These are phyloP conservation scores for Penicillium salamii DNA, from an alignment of 495 filamentous ascomycete genomes.

Conservation along the genomic window DNA sequence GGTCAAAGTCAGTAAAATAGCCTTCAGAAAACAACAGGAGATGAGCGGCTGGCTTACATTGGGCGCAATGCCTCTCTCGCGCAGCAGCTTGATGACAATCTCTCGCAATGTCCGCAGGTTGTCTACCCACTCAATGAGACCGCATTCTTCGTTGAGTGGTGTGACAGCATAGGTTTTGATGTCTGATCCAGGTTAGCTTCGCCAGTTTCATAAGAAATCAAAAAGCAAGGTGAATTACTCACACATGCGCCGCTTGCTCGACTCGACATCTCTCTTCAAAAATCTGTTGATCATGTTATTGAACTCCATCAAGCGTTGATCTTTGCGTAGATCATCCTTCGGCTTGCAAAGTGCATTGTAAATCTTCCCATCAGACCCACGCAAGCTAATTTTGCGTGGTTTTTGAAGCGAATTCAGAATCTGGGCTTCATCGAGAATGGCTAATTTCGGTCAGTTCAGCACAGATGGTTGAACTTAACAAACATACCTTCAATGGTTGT, in stretches of 20 bases:
- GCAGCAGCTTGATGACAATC: slow-evolving; percentile 76
- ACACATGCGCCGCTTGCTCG: slow-evolving; percentile 76
- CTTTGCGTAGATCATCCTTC: slow-evolving; percentile 95
- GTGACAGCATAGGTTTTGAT: slow-evolving; percentile 97
- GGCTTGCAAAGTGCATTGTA: slow-evolving; percentile 95
- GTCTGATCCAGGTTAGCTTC: slow-evolving; percentile 46
- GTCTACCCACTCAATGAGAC: slow-evolving; percentile 98
- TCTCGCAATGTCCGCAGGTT: slow-evolving; percentile 91
- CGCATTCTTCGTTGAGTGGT: slow-evolving; percentile 95
- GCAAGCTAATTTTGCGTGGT: slow-evolving; percentile 83
- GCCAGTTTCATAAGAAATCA: not conserved
- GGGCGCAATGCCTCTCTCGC: slow-evolving; percentile 60
- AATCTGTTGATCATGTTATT: slow-evolving; percentile 96
- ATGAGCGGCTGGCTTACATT: slow-evolving; percentile 38
- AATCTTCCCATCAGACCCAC: slow-evolving; percentile 80
- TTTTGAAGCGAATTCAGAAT: slow-evolving; percentile 91
- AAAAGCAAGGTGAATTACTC: slow-evolving; percentile 16
- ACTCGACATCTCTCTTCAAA: slow-evolving; percentile 84
- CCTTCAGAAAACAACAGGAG: not conserved
- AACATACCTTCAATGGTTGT: slow-evolving; percentile 55
- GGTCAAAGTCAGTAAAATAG: slow-evolving; percentile 6
- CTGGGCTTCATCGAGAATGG: slow-evolving; percentile 78
- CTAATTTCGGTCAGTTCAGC: slow-evolving; percentile 37
- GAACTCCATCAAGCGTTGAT: slow-evolving; percentile 98
- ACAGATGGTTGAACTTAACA: slow-evolving; percentile 22